These are phyloP conservation scores for Trypanosoma melophagium DNA, from an alignment of 208 protist genomes.

Conservation along the genomic window DNA sequence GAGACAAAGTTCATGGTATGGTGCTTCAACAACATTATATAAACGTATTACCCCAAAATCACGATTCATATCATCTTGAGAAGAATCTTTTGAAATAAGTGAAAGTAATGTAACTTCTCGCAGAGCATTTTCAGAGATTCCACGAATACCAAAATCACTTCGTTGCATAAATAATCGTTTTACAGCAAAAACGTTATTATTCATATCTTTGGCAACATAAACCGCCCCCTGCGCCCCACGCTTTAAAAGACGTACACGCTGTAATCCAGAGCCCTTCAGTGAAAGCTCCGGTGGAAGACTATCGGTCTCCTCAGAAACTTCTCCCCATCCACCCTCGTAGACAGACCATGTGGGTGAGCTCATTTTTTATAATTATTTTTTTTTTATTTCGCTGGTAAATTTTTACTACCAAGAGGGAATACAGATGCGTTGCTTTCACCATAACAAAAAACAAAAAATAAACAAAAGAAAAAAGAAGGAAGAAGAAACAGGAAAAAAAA, in stretches of 20 bases:
- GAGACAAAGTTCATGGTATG: conserved; percentile 78
- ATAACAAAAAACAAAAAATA: conserved; percentile 14
- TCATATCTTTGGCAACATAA: conserved; percentile 58
- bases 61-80: background rate
- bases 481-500: too few relatives aligned
- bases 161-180: conserved; percentile 81
- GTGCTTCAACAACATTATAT: conserved; percentile 70
- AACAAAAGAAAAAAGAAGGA: background rate
- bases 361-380: conserved; percentile 15
- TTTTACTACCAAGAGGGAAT: background rate
- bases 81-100: conserved; percentile 2
- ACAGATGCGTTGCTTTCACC: background rate
- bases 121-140: conserved; percentile 66
- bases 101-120: conserved; percentile 74
- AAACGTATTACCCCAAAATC: conserved; percentile 42
- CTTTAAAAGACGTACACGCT: conserved; percentile 55
- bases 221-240: conserved; percentile 81
- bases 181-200: conserved; percentile 51
- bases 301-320: conserved; percentile 15
- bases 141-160: conserved; percentile 68
- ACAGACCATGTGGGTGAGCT: conserved; percentile 72
- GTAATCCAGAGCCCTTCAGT: conserved; percentile 49
- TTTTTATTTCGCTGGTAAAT: conserved; percentile 2
- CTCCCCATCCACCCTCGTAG: conserved; percentile 47
- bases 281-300: conserved; percentile 27